Base-by-base conservation (phyloP, 2,329 filamentous ascomycete genomes). In the Aspergillus novoparasiticus region DNA sequence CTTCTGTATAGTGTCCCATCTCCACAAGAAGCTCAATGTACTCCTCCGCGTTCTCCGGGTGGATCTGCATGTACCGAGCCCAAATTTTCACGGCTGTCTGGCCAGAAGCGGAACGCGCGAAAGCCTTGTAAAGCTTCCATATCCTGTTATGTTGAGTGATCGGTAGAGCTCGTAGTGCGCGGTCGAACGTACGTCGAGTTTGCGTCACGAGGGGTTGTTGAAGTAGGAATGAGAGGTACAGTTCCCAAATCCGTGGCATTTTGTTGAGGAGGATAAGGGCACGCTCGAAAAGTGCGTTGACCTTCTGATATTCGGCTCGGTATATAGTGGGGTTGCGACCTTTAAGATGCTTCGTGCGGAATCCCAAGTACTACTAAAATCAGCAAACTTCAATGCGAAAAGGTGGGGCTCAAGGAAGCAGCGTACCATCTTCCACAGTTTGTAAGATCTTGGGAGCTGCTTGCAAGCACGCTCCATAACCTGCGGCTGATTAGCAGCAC, bases 161-260 rank as follows among this genome's bases (percentile, higher is more conserved):
- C 2, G 96, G 95, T 46, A 99, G 84, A 6, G 96, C 94, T 66
- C 94, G 89, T 53, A 99, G 85, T 14, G 95, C 94, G 63, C 93
- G 89, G 79, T 99, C 94, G 80, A 99, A 99, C 0, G 92, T 92
- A 68, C 89, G 89, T 63, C 95, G 88, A 30, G 93, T 96, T 62
- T 89, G 85, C 9, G 94, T 97, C 65, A 99, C 89, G 59, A 96
- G 83, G n/a, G 95, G 95, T 77, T 99, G 95, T 73, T 91, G 88
- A 75, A 94, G 88, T 62, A 99, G 84, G 75, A 99, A 98, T 56
- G 86, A 86, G 66, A 99, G 88, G 76, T 97, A 99, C 89, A 98
- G 92, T 77, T 97, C 94, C 96, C 95, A 99, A 75, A 99, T 95
- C 69, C 89, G 87, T 28, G 96, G 95, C 95, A 99, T 99, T 81